These are phyloP conservation scores for Candida bentonensis DNA, from an alignment of 805 yeast species.

Conservation along the genomic window DNA sequence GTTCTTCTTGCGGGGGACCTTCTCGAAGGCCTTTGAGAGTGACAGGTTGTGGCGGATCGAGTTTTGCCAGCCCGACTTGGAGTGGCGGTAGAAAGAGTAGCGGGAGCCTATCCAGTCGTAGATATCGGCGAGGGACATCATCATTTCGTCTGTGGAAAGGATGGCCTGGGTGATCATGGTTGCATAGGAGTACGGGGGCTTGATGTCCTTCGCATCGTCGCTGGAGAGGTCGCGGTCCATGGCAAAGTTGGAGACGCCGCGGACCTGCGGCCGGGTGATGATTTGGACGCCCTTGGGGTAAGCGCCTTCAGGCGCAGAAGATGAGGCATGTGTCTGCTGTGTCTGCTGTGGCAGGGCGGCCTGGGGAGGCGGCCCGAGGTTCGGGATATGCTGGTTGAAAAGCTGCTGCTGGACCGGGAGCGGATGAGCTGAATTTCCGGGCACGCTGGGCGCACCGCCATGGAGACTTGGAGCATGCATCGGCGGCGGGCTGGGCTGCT, in stretches of 20 bases:
- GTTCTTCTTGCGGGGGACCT: slow-evolving; percentile 86
- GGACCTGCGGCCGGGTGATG: slow-evolving; percentile 27
- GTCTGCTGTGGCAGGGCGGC: background rate
- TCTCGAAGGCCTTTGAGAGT: slow-evolving; percentile 91
- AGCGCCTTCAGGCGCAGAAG: slow-evolving; percentile 4
- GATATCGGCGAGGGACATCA: slow-evolving; percentile 78
- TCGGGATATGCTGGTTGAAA: background rate
- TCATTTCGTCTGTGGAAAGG: slow-evolving; percentile 73
- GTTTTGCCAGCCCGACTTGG: slow-evolving; percentile 97
- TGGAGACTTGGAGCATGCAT: slow-evolving; percentile 1
- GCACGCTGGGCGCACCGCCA: background rate
- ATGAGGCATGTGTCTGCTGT: too few relatives aligned
- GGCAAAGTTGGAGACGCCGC: slow-evolving; percentile 17
- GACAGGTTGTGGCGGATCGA: slow-evolving; percentile 92
- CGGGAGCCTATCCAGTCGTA: slow-evolving; percentile 80
- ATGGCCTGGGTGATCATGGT: slow-evolving; percentile 98
- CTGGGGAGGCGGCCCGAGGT: background rate
- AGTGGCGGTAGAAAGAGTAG: slow-evolving; percentile 82
- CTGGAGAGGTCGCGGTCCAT: slow-evolving; percentile 41
- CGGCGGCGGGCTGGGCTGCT: background rate
- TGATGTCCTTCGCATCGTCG: slow-evolving; percentile 84
- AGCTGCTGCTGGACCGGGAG: background rate
- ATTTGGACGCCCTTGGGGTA: slow-evolving; percentile 30
- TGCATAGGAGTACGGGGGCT: slow-evolving; percentile 95
- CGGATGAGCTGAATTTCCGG: background rate